Percentiles rank a stretch among this genome's conserved stretches.
These are phyloP conservation scores for Xylariales sp. DNA, from an alignment of 2,329 filamentous ascomycete genomes.

Conservation along the genomic window DNA sequence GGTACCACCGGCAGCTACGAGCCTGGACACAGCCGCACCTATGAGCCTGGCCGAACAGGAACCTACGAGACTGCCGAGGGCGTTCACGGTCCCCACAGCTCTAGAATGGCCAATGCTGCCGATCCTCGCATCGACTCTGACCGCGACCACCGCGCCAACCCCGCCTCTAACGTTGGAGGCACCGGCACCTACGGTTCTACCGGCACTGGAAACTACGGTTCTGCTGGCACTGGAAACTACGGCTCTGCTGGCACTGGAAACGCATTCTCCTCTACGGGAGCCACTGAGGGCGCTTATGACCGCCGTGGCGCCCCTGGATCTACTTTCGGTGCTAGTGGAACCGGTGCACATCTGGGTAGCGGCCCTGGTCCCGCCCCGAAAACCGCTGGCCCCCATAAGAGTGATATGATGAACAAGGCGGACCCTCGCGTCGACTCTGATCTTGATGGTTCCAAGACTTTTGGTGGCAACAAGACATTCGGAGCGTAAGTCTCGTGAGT, in stretches of 20 bases:
- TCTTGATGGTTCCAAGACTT: constrained; percentile 48
- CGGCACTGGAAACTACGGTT: no score
- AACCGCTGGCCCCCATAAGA: constrained; percentile 49
- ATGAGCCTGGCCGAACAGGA: no score
- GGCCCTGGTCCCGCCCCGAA: constrained; percentile 33
- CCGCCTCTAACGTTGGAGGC: constrained; percentile 12
- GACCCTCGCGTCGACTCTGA: constrained; percentile 54
- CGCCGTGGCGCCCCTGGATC: no score
- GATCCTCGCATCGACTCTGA: constrained; percentile 29
- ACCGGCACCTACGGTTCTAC: constrained; percentile 22
- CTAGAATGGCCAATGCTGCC: constrained; percentile 20
- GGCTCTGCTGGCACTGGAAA: no score
- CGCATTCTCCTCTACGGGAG: no score
- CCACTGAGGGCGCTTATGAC: background rate
- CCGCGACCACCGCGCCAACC: constrained; percentile 23
- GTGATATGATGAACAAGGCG: constrained; percentile 48
- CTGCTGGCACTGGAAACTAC: no score
- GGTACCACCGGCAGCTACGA: background rate
- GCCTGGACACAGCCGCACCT: no score
- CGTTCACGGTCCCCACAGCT: constrained; percentile 25
- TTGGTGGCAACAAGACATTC: constrained; percentile 49
- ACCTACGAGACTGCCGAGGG: constrained; percentile 9
- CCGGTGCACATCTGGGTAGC: constrained; percentile 6
- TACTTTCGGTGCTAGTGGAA: no score
- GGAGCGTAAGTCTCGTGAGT: constrained; percentile 25